These are phyloP conservation scores for Chaetomium strumarium DNA, from an alignment of 2,329 filamentous ascomycete species.

Conservation along the genomic window DNA sequence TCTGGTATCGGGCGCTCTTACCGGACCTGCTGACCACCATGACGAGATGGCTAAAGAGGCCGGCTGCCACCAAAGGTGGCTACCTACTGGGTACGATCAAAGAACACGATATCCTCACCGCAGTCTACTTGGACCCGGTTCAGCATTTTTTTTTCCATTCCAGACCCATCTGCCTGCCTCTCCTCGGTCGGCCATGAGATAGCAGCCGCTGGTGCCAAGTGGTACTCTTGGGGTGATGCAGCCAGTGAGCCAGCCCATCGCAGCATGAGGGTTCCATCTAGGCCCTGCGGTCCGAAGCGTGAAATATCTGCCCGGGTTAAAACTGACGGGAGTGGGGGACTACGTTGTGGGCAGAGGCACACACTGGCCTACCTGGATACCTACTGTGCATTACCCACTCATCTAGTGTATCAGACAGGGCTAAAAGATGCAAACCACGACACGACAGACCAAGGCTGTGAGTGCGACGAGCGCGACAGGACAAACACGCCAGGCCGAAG, in stretches of 20 bases:
- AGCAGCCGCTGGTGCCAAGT: neutral
- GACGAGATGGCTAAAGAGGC: neutral
- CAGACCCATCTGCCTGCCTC: neutral
- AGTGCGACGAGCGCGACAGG: neutral
- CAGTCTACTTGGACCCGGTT: neutral
- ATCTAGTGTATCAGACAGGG: neutral
- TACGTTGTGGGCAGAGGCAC: neutral
- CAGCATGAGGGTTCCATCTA: conserved; percentile 20
- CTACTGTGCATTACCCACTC: neutral
- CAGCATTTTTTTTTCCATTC: neutral
- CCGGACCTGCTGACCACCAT: conserved; percentile 4
- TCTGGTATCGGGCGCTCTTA: conserved; percentile 9
- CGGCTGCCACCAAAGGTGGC: too few species aligned
- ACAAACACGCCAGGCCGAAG: neutral
- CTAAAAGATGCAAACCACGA: neutral
- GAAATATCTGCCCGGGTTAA: conserved; percentile 9
- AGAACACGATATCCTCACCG: conserved; percentile 10
- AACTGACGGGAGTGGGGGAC: conserved; percentile 5
- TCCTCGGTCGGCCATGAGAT: neutral
- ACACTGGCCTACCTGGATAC: too few species aligned
- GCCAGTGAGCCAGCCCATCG: neutral
- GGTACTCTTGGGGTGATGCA: neutral
- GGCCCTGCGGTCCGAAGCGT: conserved; percentile 22
- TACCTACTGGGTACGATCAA: neutral
- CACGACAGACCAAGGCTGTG: neutral